Percentiles rank a stretch among this genome's conserved stretches.
phyloP scores from a whole-genome alignment of 169 alveolate species.

The Plasmodium reichenowi region DNA sequence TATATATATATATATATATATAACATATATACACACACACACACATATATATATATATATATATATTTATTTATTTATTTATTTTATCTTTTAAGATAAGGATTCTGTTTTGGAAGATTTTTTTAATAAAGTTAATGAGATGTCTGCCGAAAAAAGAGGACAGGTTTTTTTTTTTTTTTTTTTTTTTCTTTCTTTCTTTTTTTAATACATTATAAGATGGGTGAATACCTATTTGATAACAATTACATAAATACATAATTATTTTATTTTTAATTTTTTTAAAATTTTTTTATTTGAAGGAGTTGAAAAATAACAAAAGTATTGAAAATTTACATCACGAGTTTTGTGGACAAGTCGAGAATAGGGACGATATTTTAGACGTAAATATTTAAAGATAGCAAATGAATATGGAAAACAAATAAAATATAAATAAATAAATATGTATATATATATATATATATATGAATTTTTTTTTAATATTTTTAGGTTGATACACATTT shows the following conservation, averaged over 20 bases:
- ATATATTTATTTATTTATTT: background rate
- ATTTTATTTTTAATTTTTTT: background rate
- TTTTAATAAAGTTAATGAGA: constrained; percentile 30
- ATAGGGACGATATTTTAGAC: constrained; percentile 17
- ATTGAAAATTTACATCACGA: constrained; percentile 40
- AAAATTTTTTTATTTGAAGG: constrained; percentile 9
- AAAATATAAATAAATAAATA: constrained; percentile 2
- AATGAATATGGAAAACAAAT: background rate
- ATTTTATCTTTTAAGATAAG: constrained; percentile 34
- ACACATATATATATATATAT: background rate
- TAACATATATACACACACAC: background rate
- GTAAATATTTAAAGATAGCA: constrained; percentile 3
- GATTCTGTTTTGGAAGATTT: constrained; percentile 31
- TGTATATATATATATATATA: background rate
- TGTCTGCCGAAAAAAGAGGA: constrained; percentile 38
- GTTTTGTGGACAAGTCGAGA: constrained; percentile 20
- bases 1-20: background rate
- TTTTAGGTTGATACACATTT: constrained; percentile 63
- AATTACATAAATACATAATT: background rate
- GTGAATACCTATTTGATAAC: no score
- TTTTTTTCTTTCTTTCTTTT: no score
- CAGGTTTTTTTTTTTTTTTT: constrained; percentile 21
- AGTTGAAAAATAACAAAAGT: constrained; percentile 34
- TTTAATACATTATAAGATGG: no score
- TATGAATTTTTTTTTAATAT: background rate